A percentile compares a stretch with the other conserved stretches of the same genome.
phyloP scores from a whole-genome alignment of 148 eudicot species.

The Dianthus caryophyllus region DNA sequence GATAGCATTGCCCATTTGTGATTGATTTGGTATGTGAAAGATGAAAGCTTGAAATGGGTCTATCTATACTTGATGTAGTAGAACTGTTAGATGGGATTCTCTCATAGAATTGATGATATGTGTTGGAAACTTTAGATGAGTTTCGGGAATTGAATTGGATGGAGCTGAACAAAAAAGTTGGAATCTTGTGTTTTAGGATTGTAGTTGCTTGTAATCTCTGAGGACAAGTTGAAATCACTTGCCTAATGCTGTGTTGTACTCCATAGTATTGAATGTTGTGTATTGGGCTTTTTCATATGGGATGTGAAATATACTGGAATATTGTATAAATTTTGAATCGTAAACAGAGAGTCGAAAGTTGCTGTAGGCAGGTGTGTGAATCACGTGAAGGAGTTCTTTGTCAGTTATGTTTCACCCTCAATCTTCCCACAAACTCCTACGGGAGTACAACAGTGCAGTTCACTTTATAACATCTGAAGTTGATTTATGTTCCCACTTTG shows the following conservation, averaged over 20 bases:
- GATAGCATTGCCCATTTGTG: not conserved
- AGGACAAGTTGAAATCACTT: not conserved
- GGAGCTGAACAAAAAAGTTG: not conserved
- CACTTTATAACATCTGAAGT: too few species aligned
- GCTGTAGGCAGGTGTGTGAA: not conserved
- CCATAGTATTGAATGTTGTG: not conserved
- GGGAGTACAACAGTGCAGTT: too few species aligned
- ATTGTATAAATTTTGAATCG: not conserved
- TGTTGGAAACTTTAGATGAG: not conserved
- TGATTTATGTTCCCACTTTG: too few species aligned
- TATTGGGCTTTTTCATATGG: not conserved
- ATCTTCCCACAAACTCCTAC: slow-evolving; percentile 1
- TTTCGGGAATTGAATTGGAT: slow-evolving; percentile 1
- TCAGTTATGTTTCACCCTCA: not conserved
- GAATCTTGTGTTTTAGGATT: not conserved
- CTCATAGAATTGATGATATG: not conserved
- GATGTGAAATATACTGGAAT: not conserved
- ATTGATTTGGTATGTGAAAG: slow-evolving; percentile 1
- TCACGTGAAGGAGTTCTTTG: not conserved
- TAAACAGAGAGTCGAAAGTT: not conserved
- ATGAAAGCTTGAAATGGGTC: slow-evolving; percentile 16
- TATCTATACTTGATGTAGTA: not conserved
- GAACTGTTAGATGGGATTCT: too few species aligned
- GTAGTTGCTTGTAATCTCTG: not conserved
- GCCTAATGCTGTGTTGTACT: too few species aligned